Percentiles rank a stretch among this genome's conserved stretches.
Conservation (phyloP, 169 alveolate species). For the Plasmodium coatneyi region DNA sequence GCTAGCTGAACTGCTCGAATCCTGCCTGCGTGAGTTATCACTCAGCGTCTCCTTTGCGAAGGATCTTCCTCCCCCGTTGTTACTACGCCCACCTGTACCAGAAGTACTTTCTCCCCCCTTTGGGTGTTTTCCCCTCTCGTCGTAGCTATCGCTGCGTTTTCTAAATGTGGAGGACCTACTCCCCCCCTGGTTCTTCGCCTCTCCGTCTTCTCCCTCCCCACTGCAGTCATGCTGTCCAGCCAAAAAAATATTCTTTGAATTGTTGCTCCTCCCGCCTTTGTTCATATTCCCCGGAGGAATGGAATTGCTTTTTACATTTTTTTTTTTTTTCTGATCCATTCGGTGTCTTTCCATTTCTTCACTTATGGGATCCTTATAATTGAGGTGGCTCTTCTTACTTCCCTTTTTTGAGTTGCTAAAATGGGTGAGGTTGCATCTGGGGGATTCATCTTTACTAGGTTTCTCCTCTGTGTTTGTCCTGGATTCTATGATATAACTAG, state of each 20-base stretch:
- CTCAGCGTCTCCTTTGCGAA: background rate
- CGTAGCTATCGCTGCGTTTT: conserved; percentile 20
- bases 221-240: background rate
- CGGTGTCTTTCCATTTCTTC: conserved; percentile 67
- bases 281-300: conserved; percentile 45
- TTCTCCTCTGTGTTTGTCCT: background rate
- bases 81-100: background rate
- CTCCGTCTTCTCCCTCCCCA: background rate
- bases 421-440: background rate
- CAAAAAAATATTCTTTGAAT: background rate
- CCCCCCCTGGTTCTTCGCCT: background rate
- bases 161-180: background rate
- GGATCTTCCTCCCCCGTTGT: background rate
- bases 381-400: background rate
- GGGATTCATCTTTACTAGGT: background rate
- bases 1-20: background rate
- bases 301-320: conserved; percentile 55
- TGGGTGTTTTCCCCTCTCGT: background rate
- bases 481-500: background rate
- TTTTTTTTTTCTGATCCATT: conserved; percentile 1
- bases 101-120: background rate
- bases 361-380: conserved; percentile 22
- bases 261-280: background rate
- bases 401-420: background rate
- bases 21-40: background rate